Evolutionary conservation across 345 rosid species (phyloP), one percentile per base, ranked within the genome.

Genomic region (Microthlaspi erraticum): DNA sequence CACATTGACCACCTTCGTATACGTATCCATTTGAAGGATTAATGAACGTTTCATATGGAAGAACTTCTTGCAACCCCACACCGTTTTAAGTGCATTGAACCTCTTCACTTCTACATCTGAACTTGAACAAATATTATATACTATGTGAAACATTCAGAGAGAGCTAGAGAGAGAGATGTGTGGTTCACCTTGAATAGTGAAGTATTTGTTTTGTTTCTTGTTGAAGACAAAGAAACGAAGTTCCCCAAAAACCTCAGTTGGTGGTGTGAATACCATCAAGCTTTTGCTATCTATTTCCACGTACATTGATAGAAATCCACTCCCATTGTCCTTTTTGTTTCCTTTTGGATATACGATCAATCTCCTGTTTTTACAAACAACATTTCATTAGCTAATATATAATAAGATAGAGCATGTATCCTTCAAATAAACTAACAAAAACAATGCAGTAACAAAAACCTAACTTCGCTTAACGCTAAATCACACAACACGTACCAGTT

Each of bases 281-380:
- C 51, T 29, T 16, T n/a, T n/a, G 37, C 60, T 16, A 41, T 52
- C 71, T 52, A 39, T 18, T 34, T 64, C 68, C 33, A 64, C 44
- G 1, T 64, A 48, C 68, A 64, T 64, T 0, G 68, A 64, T 12
- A 64, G 33, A 23, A 46, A 63, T 7, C 44, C 56, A 11, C 16
- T 33, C 5, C 42, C 68, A 33, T 66, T 52, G 29, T 66, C 70
- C 6, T 51, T 51, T 14, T 23, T 5, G 8, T 66, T 66, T 6
- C 70, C 70, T 66, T 52, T 52, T 4, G 50, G 70, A 2, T 66
- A 66, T 39, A 66, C 7, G 16, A 52, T 11, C 39, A 66, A 42
- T 39, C 48, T 66, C 70, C 60, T 66, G 50, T 38, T 66, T 33
- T 11, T 7, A 1, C 1, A 9, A 6, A 34, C 9, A n/a, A n/a